A percentile compares a stretch with the other conserved stretches of the same genome.
phyloP scores from a whole-genome alignment of 1,139 yeast species.

The Hemisphaericaspora xylanilytica region DNA sequence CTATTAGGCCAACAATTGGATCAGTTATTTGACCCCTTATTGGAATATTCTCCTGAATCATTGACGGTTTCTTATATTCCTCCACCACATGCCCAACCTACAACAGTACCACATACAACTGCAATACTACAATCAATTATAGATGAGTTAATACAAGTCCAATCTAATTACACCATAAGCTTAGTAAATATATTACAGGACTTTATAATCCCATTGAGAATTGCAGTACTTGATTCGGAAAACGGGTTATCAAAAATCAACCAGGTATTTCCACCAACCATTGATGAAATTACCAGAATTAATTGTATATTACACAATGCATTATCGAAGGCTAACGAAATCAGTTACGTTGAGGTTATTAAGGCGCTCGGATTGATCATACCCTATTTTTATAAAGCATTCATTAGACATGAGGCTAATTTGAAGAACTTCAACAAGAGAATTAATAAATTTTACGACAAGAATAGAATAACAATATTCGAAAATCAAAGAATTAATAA shows the following conservation, averaged over 20 bases:
- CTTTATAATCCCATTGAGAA: slow-evolving; percentile 75
- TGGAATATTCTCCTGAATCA: slow-evolving; percentile 89
- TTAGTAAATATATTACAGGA: slow-evolving; percentile 74
- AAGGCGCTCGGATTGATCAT: slow-evolving; percentile 76
- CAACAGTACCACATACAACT: slow-evolving; percentile 5
- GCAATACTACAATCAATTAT: slow-evolving; percentile 46
- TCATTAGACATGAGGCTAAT: slow-evolving; percentile 89
- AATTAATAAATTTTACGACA: slow-evolving; percentile 47
- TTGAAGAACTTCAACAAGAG: slow-evolving; percentile 30
- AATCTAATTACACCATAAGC: slow-evolving; percentile 69
- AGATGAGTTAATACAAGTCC: slow-evolving; percentile 65
- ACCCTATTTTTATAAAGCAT: slow-evolving; percentile 89
- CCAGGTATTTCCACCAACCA: slow-evolving; percentile 86
- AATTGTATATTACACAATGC: slow-evolving; percentile 82
- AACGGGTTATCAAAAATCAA: slow-evolving; percentile 64
- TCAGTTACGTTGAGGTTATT: slow-evolving; percentile 70
- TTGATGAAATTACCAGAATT: slow-evolving; percentile 87
- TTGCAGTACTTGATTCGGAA: slow-evolving; percentile 50
- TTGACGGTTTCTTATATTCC: slow-evolving; percentile 66
- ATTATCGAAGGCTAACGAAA: slow-evolving; percentile 60
- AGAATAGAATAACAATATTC: slow-evolving; percentile 47
- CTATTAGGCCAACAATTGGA: slow-evolving; percentile 82
- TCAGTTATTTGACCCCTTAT: slow-evolving; percentile 81
- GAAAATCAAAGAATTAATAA: slow-evolving; percentile 29
- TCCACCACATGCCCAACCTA: slow-evolving; percentile 26